Percentiles rank a stretch among this genome's conserved stretches.
phyloP scores from a whole-genome alignment of 208 protist species.

The Acanthamoeba royreba region DNA sequence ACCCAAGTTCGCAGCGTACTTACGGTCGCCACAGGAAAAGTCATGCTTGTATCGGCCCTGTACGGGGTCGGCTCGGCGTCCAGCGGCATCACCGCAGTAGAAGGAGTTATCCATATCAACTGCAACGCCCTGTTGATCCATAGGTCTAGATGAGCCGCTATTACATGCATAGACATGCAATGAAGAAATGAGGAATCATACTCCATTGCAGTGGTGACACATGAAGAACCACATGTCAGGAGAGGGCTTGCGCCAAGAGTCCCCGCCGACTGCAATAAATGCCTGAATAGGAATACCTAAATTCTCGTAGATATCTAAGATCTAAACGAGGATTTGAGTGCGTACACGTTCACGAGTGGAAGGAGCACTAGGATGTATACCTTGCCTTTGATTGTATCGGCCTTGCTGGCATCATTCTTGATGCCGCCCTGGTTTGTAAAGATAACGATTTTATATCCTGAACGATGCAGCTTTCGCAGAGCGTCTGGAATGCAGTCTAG shows the following conservation, averaged over 20 bases:
- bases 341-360: neutral
- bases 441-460: constrained; percentile 78
- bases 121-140: neutral
- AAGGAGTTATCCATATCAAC: constrained; percentile 73
- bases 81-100: constrained; percentile 92
- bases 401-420: constrained; percentile 69
- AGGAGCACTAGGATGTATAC: constrained; percentile 7
- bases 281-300: constrained; percentile 80
- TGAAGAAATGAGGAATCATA: neutral
- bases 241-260: constrained; percentile 88
- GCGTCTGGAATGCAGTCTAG: neutral
- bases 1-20: constrained; percentile 86
- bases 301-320: neutral
- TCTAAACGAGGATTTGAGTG: neutral
- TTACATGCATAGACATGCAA: neutral
- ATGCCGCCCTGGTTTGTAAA: constrained; percentile 92
- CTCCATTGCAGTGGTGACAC: constrained; percentile 66
- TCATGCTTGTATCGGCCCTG: constrained; percentile 80
- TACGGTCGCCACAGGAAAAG: constrained; percentile 88
- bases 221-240: constrained; percentile 86
- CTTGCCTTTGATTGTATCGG: constrained; percentile 61
- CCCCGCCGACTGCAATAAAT: constrained; percentile 81
- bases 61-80: constrained; percentile 60
- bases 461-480: neutral
- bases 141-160: neutral